Evolutionary conservation across 2,329 filamentous ascomycete species (phyloP).

Genomic region (Eurotiales sp.): DNA sequence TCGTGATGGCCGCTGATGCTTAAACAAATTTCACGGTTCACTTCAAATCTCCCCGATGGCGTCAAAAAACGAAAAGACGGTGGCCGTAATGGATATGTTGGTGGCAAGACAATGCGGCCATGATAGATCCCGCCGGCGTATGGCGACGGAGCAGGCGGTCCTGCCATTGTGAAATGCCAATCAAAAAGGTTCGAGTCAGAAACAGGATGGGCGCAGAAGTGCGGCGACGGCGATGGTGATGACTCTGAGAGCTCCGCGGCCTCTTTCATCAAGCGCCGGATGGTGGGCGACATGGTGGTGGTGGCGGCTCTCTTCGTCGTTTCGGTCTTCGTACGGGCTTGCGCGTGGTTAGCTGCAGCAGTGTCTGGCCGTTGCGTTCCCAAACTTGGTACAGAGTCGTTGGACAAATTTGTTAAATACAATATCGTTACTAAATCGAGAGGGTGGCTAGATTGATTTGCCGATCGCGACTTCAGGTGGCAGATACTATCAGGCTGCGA

Average conservation of each 20-base stretch:
- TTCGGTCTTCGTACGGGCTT: not conserved
- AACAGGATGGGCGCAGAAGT: conserved; percentile 75
- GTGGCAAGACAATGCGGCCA: conserved; percentile 86
- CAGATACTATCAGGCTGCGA: too few relatives aligned
- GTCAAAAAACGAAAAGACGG: conserved; percentile 96
- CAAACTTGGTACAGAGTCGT: too few relatives aligned
- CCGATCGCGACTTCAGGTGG: too few relatives aligned
- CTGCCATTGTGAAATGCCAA: conserved; percentile 97
- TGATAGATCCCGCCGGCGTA: conserved; percentile 87
- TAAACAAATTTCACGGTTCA: conserved; percentile 94
- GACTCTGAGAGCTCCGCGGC: conserved; percentile 76
- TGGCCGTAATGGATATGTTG: conserved; percentile 84
- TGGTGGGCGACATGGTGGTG: conserved; percentile 29
- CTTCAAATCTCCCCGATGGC: conserved; percentile 86
- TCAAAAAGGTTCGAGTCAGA: conserved; percentile 90
- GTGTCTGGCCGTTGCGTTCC: too few relatives aligned
- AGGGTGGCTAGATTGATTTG: too few relatives aligned
- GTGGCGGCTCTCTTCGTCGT: not conserved
- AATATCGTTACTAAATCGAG: too few relatives aligned
- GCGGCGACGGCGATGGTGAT: conserved; percentile 70
- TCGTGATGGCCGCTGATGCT: conserved; percentile 94
- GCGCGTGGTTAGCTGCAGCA: not conserved
- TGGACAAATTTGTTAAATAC: too few relatives aligned
- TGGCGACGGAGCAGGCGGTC: conserved; percentile 72
- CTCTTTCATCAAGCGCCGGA: conserved; percentile 63